Conservation (phyloP, 805 yeast species). For the Starmerella scarabaei region DNA sequence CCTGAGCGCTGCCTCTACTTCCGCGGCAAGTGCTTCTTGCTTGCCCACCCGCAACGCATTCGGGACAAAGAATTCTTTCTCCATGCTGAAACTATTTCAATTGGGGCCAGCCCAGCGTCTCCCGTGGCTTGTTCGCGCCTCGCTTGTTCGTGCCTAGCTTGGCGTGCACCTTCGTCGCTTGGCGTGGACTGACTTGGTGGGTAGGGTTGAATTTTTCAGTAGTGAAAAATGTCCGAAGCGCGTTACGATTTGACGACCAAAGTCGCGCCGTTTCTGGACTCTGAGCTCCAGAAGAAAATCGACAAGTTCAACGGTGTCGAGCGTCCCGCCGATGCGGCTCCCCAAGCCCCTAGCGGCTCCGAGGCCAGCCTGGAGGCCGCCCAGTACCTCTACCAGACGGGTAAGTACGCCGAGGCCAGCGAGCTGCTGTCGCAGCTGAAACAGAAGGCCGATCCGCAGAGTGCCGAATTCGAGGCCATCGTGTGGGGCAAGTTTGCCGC, state of each 20-base stretch:
- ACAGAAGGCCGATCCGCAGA: conserved; percentile 33
- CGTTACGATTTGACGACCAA: conserved; percentile 42
- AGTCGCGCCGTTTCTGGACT: conserved; percentile 46
- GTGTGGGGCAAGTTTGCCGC: conserved; percentile 55
- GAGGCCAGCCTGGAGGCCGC: conserved; percentile 26
- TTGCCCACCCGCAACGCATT: conserved; percentile 5
- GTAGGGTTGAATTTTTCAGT: conserved; percentile 2
- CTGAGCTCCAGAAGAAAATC: conserved; percentile 45
- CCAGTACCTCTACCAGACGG: conserved; percentile 24
- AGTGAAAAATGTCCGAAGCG: conserved; percentile 1
- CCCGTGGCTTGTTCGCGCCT: no score
- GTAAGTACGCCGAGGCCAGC: conserved; percentile 31
- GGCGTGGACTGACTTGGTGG: no score
- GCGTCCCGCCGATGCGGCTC: conserved; percentile 15
- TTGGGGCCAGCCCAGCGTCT: no score
- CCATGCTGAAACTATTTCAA: no score
- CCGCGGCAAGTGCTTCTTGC: not conserved
- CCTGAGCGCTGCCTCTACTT: not conserved
- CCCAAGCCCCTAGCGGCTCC: not conserved
- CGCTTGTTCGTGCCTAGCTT: no score
- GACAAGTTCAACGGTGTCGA: conserved; percentile 35
- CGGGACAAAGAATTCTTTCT: conserved; percentile 1
- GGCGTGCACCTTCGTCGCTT: no score
- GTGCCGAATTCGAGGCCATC: conserved; percentile 21
- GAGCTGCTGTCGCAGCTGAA: conserved; percentile 12